Base-by-base conservation (phyloP, 768 basidiomycete genomes). In the Termitomyces sp. region DNA sequence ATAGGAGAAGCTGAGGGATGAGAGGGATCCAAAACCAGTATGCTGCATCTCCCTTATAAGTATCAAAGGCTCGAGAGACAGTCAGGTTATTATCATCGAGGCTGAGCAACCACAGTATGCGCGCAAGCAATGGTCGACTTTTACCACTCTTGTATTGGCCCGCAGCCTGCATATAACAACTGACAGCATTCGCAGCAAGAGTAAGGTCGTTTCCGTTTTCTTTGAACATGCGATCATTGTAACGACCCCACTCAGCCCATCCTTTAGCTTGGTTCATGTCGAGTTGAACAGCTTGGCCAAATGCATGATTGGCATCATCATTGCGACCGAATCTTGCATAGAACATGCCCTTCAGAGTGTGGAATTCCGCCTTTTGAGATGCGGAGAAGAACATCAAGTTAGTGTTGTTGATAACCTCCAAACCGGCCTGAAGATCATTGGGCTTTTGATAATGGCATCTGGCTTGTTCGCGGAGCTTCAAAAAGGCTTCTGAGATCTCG, bases 1-100 rank as follows among this genome's bases (percentile, higher is more conserved):
- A 95, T 53, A 89, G 70, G 61, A 94, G 86, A 9, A 99, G 80
- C 66, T 99, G 96, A 3, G 97, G 97, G 45, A 97, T 94, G 55
- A 98, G 76, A 1, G 96, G 91, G 63, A 99, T 95, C 97, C 97
- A 99, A 70, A 93, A 98, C 97, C 97, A 99, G 61, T 89, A 90
- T 12, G 94, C 94, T 3, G 91, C 85, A 66, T 98, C 96, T 58
- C 96, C 96, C 68, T 95, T 96, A 73, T 97, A 97, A 23, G 86
- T 88, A 67, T 98, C 94, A 63, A 97, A 97, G 0, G 89, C 87
- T 44, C 86, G 80, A 23, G 88, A 86, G 54, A 91, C 85, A 1
- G 83, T 83, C 57, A 85, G 78, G 23, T 75, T 71, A 15, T 70
- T 75, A 58, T 99, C 96, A 66, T 99, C 97, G 17, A 98, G 78